Percentiles rank a stretch among this genome's conserved stretches.
These are phyloP conservation scores for Paecilomyces sp. DNA, from an alignment of 2,329 filamentous ascomycete species.

Conservation along the genomic window DNA sequence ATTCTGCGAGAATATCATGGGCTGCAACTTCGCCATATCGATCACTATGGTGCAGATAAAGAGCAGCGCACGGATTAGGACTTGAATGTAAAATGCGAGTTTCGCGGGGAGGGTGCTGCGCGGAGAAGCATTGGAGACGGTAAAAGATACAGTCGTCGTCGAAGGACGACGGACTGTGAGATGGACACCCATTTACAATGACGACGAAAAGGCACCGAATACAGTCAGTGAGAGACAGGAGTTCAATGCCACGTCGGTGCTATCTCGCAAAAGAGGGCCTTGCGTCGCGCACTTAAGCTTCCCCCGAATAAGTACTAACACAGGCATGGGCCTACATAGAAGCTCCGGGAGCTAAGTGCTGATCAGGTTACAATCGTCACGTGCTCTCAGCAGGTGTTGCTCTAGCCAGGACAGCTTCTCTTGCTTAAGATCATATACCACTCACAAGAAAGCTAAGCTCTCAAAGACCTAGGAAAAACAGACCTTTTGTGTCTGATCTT, in stretches of 20 bases:
- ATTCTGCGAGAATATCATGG: conserved; percentile 18
- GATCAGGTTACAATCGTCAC: neutral
- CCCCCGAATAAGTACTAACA: neutral
- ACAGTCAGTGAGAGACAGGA: neutral
- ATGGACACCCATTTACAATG: conserved; percentile 52
- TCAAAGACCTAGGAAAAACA: neutral
- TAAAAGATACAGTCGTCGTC: conserved; percentile 86
- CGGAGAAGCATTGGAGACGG: conserved; percentile 69
- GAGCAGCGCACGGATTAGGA: conserved; percentile 39
- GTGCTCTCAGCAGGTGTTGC: neutral
- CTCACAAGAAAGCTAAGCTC: neutral
- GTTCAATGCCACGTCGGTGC: neutral
- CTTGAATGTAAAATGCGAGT: conserved; percentile 34
- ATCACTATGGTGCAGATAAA: conserved; percentile 35
- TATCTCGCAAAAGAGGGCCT: neutral
- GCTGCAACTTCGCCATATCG: conserved; percentile 25
- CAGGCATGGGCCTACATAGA: neutral
- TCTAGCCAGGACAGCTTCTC: neutral
- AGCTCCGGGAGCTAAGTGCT: neutral
- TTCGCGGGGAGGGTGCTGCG: conserved; percentile 40
- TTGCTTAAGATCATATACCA: neutral
- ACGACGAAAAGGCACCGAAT: neutral
- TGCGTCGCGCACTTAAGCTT: neutral
- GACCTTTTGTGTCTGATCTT: neutral
- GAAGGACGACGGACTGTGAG: conserved; percentile 51